Base-by-base conservation (phyloP, 1,284 basidiomycete genomes). In the Papiliotrema flavescens region DNA sequence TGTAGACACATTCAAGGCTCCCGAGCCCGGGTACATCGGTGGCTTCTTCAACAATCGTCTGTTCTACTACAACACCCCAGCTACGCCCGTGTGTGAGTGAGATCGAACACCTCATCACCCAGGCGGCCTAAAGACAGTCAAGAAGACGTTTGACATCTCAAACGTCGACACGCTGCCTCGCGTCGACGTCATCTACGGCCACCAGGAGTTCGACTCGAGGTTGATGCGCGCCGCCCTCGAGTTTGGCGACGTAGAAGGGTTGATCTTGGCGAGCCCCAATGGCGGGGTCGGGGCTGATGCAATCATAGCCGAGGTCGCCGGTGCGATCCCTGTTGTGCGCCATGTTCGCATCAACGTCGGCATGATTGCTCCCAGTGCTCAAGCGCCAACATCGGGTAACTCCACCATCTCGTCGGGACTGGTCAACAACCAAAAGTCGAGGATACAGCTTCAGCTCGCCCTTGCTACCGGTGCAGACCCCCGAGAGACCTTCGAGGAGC, bases 1-100 rank as follows among this genome's bases (percentile, higher is more conserved):
- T 3, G 53, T 72, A n/a, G 67, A 73, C 53, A 73, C 70, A 0
- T 75, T 75, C 60, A 61, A 64, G 24, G 66, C 70, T 0, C 51
- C 56, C 11, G 69, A 73, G 49, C 65, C 63, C 23, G 71, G 71
- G 22, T 70, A 62, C 45, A 48, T 67, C 11, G 65, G 63, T n/a
- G 59, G 58, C 2, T 60, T 66, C 47, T 55, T 67, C 44, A 55
- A 56, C 26, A 57, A 62, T 45, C 55, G 65, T 51, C 63, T 63
- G 13, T 66, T 64, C 55, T 69, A 61, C 56, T 70, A 65, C 54
- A 63, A 64, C 54, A 46, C 45, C 39, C 47, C 58, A 49, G 51
- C 54, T 22, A 47, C 36, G 13, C 56, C 56, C 24, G 46, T 41
- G 17, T 54, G 52, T 54, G 19, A 50, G 56, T 51, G 20, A 28